Base-by-base conservation (phyloP, 2,329 filamentous ascomycete species). In the Spiromastix sp. region DNA sequence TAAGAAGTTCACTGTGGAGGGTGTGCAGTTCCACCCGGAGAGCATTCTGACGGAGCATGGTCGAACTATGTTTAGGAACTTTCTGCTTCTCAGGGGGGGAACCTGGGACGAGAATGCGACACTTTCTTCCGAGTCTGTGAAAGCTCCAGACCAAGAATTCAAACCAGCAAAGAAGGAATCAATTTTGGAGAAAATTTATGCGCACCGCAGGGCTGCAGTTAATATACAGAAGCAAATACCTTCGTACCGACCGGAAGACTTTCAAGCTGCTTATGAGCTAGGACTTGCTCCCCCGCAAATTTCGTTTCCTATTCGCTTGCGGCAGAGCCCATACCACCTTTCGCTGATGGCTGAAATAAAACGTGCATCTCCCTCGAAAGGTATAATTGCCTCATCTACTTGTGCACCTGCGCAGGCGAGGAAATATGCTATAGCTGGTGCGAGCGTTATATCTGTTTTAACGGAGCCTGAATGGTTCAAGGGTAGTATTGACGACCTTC, bases 391-490 rank as follows among this genome's bases (percentile, higher is more conserved):
- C 1, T 70, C 93, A 2, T 77, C 85, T 17, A 82, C 87, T 15
- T 91, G 82, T 49, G 91, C 91, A 7, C 86, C 91, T 16, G 77
- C 80, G 4, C 91, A 98, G 59, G 91, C 93, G 27, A 78, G 79
- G 44, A 85, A 81, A 47, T 98, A 98, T 57, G 91, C 93, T 7
- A 72, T 91, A 34, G 87, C 91, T 5, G 93, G 91, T 10, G 91
- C 91, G 31, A 96, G 89, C 55, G 85, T 93, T 25, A 98, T 98
- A 46, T 96, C 91, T 1, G 91, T 98, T n/a, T 72, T 98, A 30
- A 98, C 91, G 0, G 91, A 98, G 61, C 91, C 93, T 0, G 83
- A 96, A 54, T 98, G 91, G 91, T 98, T 98, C 70, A 96, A 95
- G 64, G 91, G 91, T 31, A 93, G 82, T 59, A 87, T 98, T 41